A percentile compares a stretch with the other conserved stretches of the same genome.
Evolutionary conservation across 1,139 yeast species (phyloP).

Genomic region (Wickerhamomyces sp.): DNA sequence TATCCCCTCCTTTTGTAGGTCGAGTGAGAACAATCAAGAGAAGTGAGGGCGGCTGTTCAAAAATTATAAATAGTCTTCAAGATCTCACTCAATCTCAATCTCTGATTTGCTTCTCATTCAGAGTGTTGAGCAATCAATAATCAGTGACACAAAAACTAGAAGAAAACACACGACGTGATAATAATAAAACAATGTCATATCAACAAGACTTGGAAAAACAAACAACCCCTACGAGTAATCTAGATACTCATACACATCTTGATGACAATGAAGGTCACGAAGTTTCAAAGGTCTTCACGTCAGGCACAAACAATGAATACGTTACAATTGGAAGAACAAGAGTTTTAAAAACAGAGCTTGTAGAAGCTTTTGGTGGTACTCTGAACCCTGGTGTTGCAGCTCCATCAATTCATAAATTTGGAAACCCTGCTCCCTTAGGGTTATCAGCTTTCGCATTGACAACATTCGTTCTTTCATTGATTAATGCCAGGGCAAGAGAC

Average conservation of each 20-base stretch:
- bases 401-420: constrained; percentile 34
- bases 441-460: constrained; percentile 63
- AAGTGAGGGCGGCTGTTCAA: no score
- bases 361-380: constrained; percentile 57
- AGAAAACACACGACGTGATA: no score
- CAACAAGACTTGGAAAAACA: constrained; percentile 10
- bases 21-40: no score
- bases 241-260: constrained; percentile 11
- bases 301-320: constrained; percentile 46
- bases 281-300: constrained; percentile 28
- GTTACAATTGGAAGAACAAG: constrained; percentile 69
- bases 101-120: no score
- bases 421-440: constrained; percentile 70
- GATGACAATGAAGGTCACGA: constrained; percentile 9
- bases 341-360: constrained; percentile 53
- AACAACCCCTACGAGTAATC: constrained; percentile 4
- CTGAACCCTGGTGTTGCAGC: constrained; percentile 55
- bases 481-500: constrained; percentile 46
- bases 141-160: no score
- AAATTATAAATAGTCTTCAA: no score
- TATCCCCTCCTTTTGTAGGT: no score
- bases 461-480: constrained; percentile 57
- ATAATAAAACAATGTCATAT: background rate
- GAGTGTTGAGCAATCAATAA: no score
- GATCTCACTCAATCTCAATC: no score